A percentile compares a stretch with the other conserved stretches of the same genome.
phyloP scores from a whole-genome alignment of 495 filamentous ascomycete species.

The Penicillium pulvis region DNA sequence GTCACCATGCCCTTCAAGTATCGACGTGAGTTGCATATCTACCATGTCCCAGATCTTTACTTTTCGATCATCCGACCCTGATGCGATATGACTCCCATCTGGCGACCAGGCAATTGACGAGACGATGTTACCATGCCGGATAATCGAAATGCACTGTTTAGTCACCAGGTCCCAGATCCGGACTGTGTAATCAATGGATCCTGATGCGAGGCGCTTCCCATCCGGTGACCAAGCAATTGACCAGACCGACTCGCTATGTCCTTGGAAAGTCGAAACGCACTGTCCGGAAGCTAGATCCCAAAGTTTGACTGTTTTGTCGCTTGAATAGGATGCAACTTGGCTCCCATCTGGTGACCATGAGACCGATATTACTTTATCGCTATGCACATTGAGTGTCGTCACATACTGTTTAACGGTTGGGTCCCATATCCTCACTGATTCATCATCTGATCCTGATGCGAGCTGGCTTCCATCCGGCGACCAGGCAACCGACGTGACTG shows the following conservation, averaged over 20 bases:
- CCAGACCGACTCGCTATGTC: not conserved
- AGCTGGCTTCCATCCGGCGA: constrained; percentile 10
- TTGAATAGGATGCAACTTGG: not conserved
- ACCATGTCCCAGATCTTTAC: too few relatives aligned
- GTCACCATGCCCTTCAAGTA: too few relatives aligned
- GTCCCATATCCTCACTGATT: not conserved
- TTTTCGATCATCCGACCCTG: too few relatives aligned
- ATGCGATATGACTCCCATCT: too few relatives aligned
- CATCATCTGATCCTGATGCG: constrained; percentile 5
- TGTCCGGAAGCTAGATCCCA: constrained; percentile 5
- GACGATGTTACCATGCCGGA: too few relatives aligned
- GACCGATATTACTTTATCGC: not conserved
- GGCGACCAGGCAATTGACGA: too few relatives aligned
- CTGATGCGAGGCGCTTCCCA: constrained; percentile 12
- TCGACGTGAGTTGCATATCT: too few relatives aligned
- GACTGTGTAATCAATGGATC: constrained; percentile 6
- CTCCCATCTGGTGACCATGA: not conserved
- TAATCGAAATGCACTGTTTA: not conserved
- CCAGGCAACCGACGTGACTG: too few relatives aligned
- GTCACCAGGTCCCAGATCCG: constrained; percentile 11
- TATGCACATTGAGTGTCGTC: not conserved
- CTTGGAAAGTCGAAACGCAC: not conserved
- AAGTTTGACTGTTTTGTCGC: constrained; percentile 1
- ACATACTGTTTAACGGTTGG: not conserved
- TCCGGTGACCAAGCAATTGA: constrained; percentile 8